Evolutionary conservation across 495 filamentous ascomycete species (phyloP).

Genomic region (Polyplosphaeria fusca): DNA sequence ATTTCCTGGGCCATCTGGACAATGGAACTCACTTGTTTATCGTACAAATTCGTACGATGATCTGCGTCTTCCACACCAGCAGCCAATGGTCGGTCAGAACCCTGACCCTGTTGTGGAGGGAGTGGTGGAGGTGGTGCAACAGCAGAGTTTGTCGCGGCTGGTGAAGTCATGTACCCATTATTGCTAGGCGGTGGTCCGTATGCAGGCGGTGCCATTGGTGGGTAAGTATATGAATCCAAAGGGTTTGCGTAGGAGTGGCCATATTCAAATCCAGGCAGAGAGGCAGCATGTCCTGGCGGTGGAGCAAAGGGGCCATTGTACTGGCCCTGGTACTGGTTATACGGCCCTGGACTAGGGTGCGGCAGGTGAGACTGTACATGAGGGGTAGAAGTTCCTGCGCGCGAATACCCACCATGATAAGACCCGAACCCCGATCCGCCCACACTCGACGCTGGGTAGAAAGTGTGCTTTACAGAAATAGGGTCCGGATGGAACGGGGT

Average conservation of each 20-base stretch:
- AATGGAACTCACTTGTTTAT: conserved; percentile 56
- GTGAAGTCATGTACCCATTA: conserved; percentile 24
- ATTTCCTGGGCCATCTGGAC: conserved; percentile 57
- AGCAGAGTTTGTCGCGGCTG: conserved; percentile 4
- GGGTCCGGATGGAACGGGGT: conserved; percentile 65
- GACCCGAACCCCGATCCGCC: conserved; percentile 21
- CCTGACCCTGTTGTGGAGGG: neutral
- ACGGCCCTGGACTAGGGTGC: conserved; percentile 41
- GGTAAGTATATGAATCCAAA: conserved; percentile 24
- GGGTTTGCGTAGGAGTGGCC: conserved; percentile 14
- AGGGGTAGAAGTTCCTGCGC: conserved; percentile 30
- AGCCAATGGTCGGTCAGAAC: neutral
- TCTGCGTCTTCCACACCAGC: neutral
- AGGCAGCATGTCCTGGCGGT: conserved; percentile 28
- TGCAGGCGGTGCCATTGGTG: conserved; percentile 14
- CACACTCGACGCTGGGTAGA: conserved; percentile 31
- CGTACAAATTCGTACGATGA: conserved; percentile 31
- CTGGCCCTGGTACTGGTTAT: conserved; percentile 39
- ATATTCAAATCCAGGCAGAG: conserved; percentile 21
- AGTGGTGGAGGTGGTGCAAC: conserved; percentile 6
- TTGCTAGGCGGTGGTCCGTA: conserved; percentile 4
- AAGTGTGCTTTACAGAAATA: conserved; percentile 40
- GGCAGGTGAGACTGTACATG: conserved; percentile 37
- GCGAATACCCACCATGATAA: conserved; percentile 43
- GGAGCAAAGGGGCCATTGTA: conserved; percentile 43